Evolutionary conservation across 2,329 filamentous ascomycete genomes (phyloP).

Genomic region (Sclerotinia nivalis): DNA sequence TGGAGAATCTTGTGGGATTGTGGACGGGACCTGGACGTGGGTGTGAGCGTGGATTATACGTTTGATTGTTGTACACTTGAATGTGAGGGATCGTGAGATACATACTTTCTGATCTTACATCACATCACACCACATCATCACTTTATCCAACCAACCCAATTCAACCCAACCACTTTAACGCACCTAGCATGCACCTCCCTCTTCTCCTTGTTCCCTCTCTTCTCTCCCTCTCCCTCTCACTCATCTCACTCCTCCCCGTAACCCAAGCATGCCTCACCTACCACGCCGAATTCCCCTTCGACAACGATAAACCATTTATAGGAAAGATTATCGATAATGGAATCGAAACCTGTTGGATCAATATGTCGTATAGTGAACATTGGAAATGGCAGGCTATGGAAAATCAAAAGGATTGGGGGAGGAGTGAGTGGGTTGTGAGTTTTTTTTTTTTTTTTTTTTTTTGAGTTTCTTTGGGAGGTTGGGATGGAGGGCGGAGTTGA

Average conservation of each 20-base stretch:
- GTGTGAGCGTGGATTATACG: background rate
- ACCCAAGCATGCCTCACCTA: constrained; percentile 28
- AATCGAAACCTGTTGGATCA: constrained; percentile 28
- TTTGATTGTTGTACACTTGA: background rate
- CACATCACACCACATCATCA: background rate
- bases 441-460: background rate
- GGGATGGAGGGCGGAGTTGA: background rate
- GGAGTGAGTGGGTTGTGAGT: constrained; percentile 15
- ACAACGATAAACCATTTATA: constrained; percentile 25
- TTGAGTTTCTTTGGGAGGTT: background rate
- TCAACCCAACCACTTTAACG: background rate
- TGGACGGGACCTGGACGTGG: background rate
- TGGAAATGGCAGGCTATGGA: constrained; percentile 14
- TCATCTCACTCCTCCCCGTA: background rate
- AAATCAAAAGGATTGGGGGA: constrained; percentile 8
- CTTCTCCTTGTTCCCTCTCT: no score
- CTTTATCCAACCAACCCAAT: no score
- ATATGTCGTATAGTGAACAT: constrained; percentile 25
- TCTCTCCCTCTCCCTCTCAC: background rate
- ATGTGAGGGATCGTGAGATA: background rate
- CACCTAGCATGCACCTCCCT: background rate
- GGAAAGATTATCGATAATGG: constrained; percentile 28
- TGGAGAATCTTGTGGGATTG: background rate
- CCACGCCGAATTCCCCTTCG: constrained; percentile 26
- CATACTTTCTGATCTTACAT: background rate